A percentile compares a stretch with the other conserved stretches of the same genome.
These are phyloP conservation scores for Salicornia ramosissima DNA, from an alignment of 148 eudicot species.

Conservation along the genomic window DNA sequence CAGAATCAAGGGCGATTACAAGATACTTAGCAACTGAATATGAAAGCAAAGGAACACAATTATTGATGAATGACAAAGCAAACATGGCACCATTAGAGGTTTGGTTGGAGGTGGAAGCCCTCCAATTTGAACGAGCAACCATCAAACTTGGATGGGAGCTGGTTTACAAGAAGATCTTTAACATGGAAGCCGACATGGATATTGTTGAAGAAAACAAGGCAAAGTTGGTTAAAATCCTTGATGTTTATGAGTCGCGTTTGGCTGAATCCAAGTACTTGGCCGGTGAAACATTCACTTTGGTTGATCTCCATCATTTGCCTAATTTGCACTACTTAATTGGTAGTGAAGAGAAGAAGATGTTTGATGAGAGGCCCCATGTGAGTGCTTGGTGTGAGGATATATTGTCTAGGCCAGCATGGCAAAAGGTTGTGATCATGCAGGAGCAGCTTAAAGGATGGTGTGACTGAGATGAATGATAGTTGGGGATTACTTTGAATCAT, in stretches of 20 bases:
- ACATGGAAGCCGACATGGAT: conserved; percentile 32
- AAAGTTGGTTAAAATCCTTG: conserved; percentile 47
- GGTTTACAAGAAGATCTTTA: conserved; percentile 30
- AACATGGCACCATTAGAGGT: conserved; percentile 37
- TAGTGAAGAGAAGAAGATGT: conserved; percentile 30
- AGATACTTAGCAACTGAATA: conserved; percentile 45
- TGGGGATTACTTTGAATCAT: too few relatives aligned
- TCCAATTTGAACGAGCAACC: conserved; percentile 43
- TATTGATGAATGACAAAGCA: conserved; percentile 32
- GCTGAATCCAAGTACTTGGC: conserved; percentile 55
- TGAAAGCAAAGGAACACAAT: conserved; percentile 41
- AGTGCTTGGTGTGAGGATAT: conserved; percentile 54
- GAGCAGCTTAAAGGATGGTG: conserved; percentile 13
- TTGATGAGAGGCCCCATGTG: conserved; percentile 50
- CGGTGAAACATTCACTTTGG: conserved; percentile 49
- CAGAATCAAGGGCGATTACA: conserved; percentile 76
- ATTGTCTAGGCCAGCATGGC: conserved; percentile 66
- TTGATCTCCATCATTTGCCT: conserved; percentile 68
- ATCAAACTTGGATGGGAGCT: conserved; percentile 48
- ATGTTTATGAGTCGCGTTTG: conserved; percentile 60
- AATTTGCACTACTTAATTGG: conserved; percentile 30
- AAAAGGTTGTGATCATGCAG: conserved; percentile 31
- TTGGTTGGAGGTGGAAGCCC: conserved; percentile 69
- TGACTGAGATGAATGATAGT: neutral
- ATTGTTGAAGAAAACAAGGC: conserved; percentile 36